phyloP scores from a whole-genome alignment of 345 rosid species.

The Eucalyptus cloeziana region DNA sequence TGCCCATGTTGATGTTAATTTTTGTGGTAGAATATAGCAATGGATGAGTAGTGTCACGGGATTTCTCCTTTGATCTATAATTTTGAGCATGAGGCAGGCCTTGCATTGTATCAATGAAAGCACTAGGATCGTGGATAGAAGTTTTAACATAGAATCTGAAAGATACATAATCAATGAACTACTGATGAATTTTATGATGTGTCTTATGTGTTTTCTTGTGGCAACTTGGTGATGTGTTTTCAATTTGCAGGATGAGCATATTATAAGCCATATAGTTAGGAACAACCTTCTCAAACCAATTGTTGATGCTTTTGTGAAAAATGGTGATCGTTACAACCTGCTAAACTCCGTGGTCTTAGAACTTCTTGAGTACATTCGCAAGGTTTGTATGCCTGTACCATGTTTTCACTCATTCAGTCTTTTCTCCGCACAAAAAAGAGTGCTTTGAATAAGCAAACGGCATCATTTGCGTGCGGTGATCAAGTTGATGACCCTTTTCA shows the following conservation, averaged over 20 bases:
- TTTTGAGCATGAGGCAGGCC: neutral
- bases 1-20: neutral
- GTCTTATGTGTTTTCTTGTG: neutral
- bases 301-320: constrained; percentile 73
- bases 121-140: neutral
- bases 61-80: neutral
- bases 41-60: neutral
- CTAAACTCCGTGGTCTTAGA: constrained; percentile 89
- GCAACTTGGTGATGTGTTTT: neutral
- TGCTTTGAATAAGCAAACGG: neutral
- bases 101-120: neutral
- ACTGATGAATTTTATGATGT: neutral
- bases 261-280: constrained; percentile 73
- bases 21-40: neutral
- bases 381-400: constrained; percentile 28
- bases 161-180: neutral
- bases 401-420: neutral
- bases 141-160: neutral
- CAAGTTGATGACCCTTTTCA: neutral
- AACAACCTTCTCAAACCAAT: constrained; percentile 78
- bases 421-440: neutral
- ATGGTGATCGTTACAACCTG: constrained; percentile 87
- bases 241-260: constrained; percentile 70
- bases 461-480: neutral
- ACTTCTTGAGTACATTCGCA: constrained; percentile 84